Base-by-base conservation (phyloP, 306 rosid species). In the Adenanthera pavonina region DNA sequence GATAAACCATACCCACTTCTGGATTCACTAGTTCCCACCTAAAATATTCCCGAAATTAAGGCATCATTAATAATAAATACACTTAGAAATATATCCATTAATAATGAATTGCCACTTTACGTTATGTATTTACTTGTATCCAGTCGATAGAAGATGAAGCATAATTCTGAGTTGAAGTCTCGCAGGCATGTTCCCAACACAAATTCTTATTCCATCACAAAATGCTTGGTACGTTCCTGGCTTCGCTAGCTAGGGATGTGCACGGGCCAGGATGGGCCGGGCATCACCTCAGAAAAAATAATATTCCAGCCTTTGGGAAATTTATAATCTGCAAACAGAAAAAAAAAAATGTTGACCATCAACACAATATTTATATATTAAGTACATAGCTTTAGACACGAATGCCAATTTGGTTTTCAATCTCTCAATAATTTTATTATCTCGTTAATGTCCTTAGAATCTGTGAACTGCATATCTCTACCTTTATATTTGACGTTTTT, bases 21-120 rank as follows among this genome's bases (percentile, higher is more conserved):
- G 85, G 89, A 35, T 86, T 84, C 8, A 82, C 14, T 15, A 90
- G 44, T n/a, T 88, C 80, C 90, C 93, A 86, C 86, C 87, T 84
- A 38, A 61, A 16, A 34, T 51, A 51, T 3, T 36, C 8, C 35
- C 52, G 6, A 40, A 25, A 25, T 25, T 25, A 66, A 3, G 9
- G 10, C 12, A 9, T 12, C 16, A 66, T 9, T 15, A 61, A 44
- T 9, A 46, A 46, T 46, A 9, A 46, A 7, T 9, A 46, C 11
- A 9, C 49, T 41, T 41, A 1, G 8, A 41, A 56, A n/a, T 54
- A n/a, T 56, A 7, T 56, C 33, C 62, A 57, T 19, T 57, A 20
- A 53, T 56, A 25, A 11, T 10, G 12, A 17, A 53, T 54, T 54
- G 61, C 1, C 33, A 17, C 4, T 38, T 38, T 38, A 9, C 2